Evolutionary conservation across 169 alveolate genomes (phyloP).

Genomic region (Plasmodium adleri): DNA sequence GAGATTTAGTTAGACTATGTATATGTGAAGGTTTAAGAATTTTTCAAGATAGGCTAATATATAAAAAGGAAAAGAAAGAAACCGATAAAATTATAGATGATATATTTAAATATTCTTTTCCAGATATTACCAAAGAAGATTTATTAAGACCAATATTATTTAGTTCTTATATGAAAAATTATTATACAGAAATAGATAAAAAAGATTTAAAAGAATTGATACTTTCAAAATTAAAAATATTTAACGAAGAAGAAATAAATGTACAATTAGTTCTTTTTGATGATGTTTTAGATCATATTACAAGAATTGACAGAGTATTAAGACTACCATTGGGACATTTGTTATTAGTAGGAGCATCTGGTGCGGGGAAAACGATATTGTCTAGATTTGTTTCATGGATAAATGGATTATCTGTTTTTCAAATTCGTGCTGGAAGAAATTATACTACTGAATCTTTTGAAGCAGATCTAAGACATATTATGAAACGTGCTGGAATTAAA

Average conservation of each 20-base stretch:
- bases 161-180: conserved; percentile 85
- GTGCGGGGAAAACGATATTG: conserved; percentile 96
- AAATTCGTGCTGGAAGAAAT: conserved; percentile 97
- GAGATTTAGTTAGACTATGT: conserved; percentile 91
- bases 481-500: conserved; percentile 98
- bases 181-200: conserved; percentile 85
- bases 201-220: conserved; percentile 90
- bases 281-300: conserved; percentile 96
- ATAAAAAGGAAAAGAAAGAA: conserved; percentile 94
- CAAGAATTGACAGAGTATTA: conserved; percentile 97
- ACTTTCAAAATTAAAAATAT: conserved; percentile 88
- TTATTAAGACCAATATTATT: conserved; percentile 91
- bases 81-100: conserved; percentile 93
- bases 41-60: conserved; percentile 96
- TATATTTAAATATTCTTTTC: conserved; percentile 85
- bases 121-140: conserved; percentile 76
- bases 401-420: conserved; percentile 95
- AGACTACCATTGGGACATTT: conserved; percentile 98
- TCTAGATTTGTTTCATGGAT: conserved; percentile 97
- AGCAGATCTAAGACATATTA: conserved; percentile 96
- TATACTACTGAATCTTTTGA: conserved; percentile 95
- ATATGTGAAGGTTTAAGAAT: conserved; percentile 97
- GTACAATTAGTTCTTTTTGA: conserved; percentile 96
- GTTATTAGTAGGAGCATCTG: conserved; percentile 97
- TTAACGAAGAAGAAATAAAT: conserved; percentile 96